Evolutionary conservation across 352 stramenopile genomes (phyloP), one percentile per base, ranked within the genome.

Genomic region (Globisporangium spiculum): DNA sequence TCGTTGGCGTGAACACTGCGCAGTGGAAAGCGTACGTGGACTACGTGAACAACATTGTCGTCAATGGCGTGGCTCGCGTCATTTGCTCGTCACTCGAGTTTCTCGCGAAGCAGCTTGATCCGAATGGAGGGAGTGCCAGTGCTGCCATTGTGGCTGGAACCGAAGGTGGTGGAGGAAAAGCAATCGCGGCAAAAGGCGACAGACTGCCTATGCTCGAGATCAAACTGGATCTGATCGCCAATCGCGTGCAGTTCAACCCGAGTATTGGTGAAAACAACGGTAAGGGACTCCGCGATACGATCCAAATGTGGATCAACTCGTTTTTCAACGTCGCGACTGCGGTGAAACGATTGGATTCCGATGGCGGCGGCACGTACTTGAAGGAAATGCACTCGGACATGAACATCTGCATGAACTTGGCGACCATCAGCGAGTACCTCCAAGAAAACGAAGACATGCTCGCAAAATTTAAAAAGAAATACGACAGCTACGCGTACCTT

Each of bases 21-120:
- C 86, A 99, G 74, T 99, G 97, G 97, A 97, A 95, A 62, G 92
- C 91, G 16, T 99, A 99, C 69, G 90, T 99, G 22, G 94, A 99
- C 72, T 99, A 98, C 68, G 92, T 99, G 57, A 99, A 99, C 77
- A 98, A 97, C 73, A 96, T 99, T 20, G 94, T 99, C 16, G 91
- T 99, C 18, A 89, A 95, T 56, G 97, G 97, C 24, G 84, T 99
- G 3, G 91, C 96, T 0, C 83, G 83, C 1, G 86, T 92, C 60
- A 94, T 96, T 58, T 94, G 84, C 53, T 92, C 84, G 6, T 93
- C 84, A 9, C 75, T 96, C 2, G 84, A 98, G 65, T 98, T 97
- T 70, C 76, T 99, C 4, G 83, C 96, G 0, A 94, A 99, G 69
- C 96, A 99, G 66, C 82, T 99, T 4, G 93, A 99, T 55, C 88